Percentiles rank a stretch among this genome's conserved stretches.
Evolutionary conservation across 345 rosid genomes (phyloP).

Genomic region (Syzygium jambos): DNA sequence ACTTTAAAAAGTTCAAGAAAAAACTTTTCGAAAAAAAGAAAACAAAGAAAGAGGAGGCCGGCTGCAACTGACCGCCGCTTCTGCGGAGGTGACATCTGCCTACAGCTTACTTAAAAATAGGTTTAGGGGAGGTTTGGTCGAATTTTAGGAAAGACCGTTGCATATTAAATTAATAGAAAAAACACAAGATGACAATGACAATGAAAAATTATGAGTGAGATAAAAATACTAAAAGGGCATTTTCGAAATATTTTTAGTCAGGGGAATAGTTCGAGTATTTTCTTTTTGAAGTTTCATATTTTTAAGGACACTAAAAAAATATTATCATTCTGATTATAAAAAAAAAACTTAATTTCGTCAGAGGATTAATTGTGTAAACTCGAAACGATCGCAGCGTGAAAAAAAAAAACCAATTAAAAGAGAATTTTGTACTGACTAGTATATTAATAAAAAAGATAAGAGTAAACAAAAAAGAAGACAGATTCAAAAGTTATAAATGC

Average conservation of each 20-base stretch:
- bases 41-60: rapidly evolving
- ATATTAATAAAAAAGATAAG: too few relatives aligned
- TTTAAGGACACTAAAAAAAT: not conserved
- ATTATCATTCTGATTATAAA: not conserved
- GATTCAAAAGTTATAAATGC: not conserved
- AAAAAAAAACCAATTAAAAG: not conserved
- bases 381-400: not conserved
- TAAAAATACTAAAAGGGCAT: not conserved
- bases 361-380: not conserved
- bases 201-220: not conserved
- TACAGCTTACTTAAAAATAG: too few relatives aligned
- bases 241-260: not conserved
- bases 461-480: not conserved
- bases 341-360: not conserved
- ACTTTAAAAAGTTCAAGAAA: not conserved
- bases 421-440: not conserved
- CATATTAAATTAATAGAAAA: too few relatives aligned
- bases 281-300: not conserved
- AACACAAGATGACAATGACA: too few relatives aligned
- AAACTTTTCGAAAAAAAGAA: not conserved
- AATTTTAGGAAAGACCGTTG: too few relatives aligned
- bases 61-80: not conserved
- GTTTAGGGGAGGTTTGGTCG: too few relatives aligned
- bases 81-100: too few relatives aligned
- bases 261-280: not conserved